phyloP scores from a whole-genome alignment of 2,329 filamentous ascomycete species.

The Penicillium sp. region DNA sequence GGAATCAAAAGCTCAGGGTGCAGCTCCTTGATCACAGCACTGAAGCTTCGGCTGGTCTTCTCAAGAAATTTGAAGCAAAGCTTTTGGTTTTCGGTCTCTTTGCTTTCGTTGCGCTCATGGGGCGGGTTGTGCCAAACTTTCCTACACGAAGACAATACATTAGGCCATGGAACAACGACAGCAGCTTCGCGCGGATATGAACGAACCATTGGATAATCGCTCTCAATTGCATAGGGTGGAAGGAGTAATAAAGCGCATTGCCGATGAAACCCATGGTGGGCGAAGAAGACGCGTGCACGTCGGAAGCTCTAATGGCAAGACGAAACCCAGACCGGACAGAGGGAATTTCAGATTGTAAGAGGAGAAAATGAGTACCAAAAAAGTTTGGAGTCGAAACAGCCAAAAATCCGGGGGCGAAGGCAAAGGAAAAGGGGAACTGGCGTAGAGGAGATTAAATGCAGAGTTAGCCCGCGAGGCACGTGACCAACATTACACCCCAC shows the following conservation, averaged over 20 bases:
- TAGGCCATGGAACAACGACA: conserved; percentile 15
- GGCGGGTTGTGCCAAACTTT: conserved; percentile 96
- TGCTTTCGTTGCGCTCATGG: conserved; percentile 74
- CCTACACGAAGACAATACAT: conserved; percentile 53
- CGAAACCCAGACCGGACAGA: neutral
- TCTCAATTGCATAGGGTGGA: conserved; percentile 77
- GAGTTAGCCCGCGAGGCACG: conserved; percentile 4
- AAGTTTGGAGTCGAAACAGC: neutral
- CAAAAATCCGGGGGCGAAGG: conserved; percentile 13
- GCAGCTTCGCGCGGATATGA: neutral
- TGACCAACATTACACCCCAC: conserved; percentile 8
- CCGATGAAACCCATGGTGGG: conserved; percentile 44
- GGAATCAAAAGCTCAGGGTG: conserved; percentile 92
- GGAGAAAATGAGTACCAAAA: conserved; percentile 13
- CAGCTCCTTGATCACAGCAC: conserved; percentile 90
- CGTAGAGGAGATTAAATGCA: conserved; percentile 15
- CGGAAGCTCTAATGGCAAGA: neutral
- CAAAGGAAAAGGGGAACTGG: conserved; percentile 20
- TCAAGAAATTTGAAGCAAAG: conserved; percentile 86
- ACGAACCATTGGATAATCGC: conserved; percentile 84
- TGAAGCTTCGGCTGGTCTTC: conserved; percentile 88
- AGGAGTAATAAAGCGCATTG: conserved; percentile 67
- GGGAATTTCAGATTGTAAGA: neutral
- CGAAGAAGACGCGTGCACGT: conserved; percentile 7
- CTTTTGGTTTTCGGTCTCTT: conserved; percentile 72